Conservation (phyloP, 768 basidiomycete species). For the Botryobasidium botryosum region DNA sequence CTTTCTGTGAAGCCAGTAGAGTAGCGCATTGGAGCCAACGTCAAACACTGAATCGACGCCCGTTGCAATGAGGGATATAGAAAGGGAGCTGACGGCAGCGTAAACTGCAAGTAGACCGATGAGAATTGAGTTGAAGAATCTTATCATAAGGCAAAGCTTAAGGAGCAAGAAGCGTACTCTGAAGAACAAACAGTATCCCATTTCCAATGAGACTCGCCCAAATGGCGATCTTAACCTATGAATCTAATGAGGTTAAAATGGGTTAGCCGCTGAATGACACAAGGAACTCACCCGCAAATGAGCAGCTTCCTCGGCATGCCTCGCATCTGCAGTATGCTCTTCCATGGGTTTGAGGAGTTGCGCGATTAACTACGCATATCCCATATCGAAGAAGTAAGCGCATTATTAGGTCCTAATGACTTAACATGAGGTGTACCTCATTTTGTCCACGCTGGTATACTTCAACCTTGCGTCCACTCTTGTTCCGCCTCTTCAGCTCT, state of each 20-base stretch:
- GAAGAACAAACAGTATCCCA: constrained; percentile 48
- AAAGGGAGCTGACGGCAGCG: constrained; percentile 70
- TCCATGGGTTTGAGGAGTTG: constrained; percentile 84
- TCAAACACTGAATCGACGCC: constrained; percentile 80
- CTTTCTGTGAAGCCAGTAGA: constrained; percentile 64
- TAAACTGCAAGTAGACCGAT: no score
- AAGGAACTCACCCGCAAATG: constrained; percentile 41
- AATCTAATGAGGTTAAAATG: neutral
- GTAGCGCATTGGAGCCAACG: constrained; percentile 64
- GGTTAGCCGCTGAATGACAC: constrained; percentile 2
- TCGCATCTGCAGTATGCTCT: constrained; percentile 70
- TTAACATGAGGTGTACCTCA: constrained; percentile 27
- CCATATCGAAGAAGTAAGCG: neutral
- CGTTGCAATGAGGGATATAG: constrained; percentile 76
- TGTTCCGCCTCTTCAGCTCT: constrained; percentile 38
- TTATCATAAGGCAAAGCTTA: neutral
- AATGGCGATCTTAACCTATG: constrained; percentile 73
- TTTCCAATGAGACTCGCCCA: constrained; percentile 72
- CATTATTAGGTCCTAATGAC: neutral
- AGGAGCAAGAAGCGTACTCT: constrained; percentile 31
- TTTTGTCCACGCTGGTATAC: constrained; percentile 58
- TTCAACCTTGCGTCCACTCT: constrained; percentile 44
- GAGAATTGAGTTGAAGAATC: neutral
- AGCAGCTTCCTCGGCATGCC: constrained; percentile 42
- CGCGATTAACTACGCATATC: constrained; percentile 49